A percentile compares a stretch with the other conserved stretches of the same genome.
These are phyloP conservation scores for Arthrobotrys iridis DNA, from an alignment of 2,329 filamentous ascomycete species.

Conservation along the genomic window DNA sequence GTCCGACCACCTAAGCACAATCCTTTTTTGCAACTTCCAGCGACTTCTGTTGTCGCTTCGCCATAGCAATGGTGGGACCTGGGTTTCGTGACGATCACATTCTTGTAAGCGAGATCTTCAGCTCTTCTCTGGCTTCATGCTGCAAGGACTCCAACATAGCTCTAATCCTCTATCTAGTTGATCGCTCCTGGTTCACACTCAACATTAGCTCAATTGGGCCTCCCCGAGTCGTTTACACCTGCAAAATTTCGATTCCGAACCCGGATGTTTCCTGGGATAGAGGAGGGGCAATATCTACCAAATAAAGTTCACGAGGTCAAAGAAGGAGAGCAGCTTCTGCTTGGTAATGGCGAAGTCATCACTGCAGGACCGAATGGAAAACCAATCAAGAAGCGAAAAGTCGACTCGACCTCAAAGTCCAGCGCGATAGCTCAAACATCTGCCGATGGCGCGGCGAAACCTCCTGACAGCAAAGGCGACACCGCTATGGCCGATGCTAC, in stretches of 20 bases:
- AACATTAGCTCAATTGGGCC: constrained; percentile 88
- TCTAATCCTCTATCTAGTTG: constrained; percentile 63
- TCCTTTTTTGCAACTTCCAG: neutral
- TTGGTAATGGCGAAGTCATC: constrained; percentile 46
- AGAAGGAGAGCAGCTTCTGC: constrained; percentile 63
- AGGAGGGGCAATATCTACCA: constrained; percentile 81
- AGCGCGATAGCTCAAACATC: constrained; percentile 12
- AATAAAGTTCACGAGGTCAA: constrained; percentile 77
- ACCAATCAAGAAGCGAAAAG: constrained; percentile 51
- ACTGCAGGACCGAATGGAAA: constrained; percentile 38
- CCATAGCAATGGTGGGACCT: constrained; percentile 31
- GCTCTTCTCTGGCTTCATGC: neutral
- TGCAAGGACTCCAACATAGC: neutral
- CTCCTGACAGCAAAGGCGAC: constrained; percentile 56
- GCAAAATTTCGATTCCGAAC: constrained; percentile 87
- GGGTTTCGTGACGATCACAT: constrained; percentile 59
- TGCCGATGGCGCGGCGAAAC: constrained; percentile 12
- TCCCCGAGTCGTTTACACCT: constrained; percentile 88
- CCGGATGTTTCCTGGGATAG: constrained; percentile 86
- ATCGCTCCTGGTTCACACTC: constrained; percentile 86
- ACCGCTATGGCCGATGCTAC: constrained; percentile 59
- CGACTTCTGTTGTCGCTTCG: neutral
- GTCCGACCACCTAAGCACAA: neutral
- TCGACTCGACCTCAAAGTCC: constrained; percentile 22
- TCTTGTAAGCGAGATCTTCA: constrained; percentile 54